A percentile compares a stretch with the other conserved stretches of the same genome.
Evolutionary conservation across 148 eudicot species (phyloP).

Genomic region (Heliosperma pusillum): DNA sequence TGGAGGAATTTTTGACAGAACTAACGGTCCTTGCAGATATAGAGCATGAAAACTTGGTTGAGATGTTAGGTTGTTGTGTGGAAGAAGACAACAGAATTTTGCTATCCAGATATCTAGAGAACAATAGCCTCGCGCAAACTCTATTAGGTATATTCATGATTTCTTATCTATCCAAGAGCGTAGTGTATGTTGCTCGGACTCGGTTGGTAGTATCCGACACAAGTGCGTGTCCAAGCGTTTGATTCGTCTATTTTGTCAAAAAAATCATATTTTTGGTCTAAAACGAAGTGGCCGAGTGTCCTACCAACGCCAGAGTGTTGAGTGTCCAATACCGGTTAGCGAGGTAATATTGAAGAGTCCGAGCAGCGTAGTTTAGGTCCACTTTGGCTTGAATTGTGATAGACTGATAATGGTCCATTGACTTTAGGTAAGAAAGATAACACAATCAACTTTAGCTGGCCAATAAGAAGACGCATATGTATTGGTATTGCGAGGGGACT

Average conservation of each 20-base stretch:
- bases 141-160: conserved; percentile 51
- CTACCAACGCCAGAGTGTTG: too few species aligned
- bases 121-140: conserved; percentile 74
- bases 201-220: too few species aligned
- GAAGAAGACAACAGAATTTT: conserved; percentile 61
- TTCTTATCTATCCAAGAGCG: too few species aligned
- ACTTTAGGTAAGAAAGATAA: conserved; percentile 38
- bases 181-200: too few species aligned
- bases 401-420: conserved; percentile 5
- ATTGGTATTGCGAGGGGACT: conserved; percentile 75
- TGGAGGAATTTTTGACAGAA: conserved; percentile 68
- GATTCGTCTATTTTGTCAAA: too few species aligned
- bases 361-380: too few species aligned
- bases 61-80: conserved; percentile 72
- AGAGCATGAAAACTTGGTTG: conserved; percentile 80
- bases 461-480: conserved; percentile 48
- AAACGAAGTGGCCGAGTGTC: too few species aligned
- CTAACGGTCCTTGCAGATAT: conserved; percentile 51
- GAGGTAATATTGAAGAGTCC: too few species aligned
- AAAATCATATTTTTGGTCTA: too few species aligned
- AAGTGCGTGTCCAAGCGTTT: too few species aligned
- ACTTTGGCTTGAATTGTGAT: conserved; percentile 10
- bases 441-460: conserved; percentile 54
- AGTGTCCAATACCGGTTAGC: too few species aligned
- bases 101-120: conserved; percentile 79